These are phyloP conservation scores for Clonostachys rhizophaga DNA, from an alignment of 2,329 filamentous ascomycete genomes.

Conservation along the genomic window DNA sequence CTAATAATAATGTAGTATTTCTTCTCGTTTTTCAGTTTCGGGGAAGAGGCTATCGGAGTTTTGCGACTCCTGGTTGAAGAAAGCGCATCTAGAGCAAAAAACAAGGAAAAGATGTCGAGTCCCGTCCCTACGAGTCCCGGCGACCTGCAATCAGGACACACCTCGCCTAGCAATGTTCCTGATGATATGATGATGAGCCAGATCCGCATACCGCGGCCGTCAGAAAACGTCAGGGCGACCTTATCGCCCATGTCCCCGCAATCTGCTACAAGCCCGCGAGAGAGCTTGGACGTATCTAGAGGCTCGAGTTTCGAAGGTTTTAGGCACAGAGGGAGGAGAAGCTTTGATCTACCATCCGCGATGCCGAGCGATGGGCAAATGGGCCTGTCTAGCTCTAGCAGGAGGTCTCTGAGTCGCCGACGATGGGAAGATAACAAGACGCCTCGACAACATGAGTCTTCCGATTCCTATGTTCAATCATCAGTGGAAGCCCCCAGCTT, in stretches of 20 bases:
- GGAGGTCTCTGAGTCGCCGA: conserved; percentile 45
- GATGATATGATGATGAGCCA: neutral
- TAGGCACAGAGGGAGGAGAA: conserved; percentile 53
- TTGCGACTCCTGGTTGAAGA: conserved; percentile 70
- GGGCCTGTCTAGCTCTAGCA: conserved; percentile 55
- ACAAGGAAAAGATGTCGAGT: neutral
- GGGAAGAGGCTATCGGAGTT: conserved; percentile 76
- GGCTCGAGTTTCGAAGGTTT: conserved; percentile 24
- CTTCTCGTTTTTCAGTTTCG: conserved; percentile 89
- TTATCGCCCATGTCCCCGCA: conserved; percentile 46
- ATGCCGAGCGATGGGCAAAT: conserved; percentile 31
- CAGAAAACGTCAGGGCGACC: conserved; percentile 58
- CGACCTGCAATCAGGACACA: too few relatives aligned
- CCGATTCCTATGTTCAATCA: conserved; percentile 67
- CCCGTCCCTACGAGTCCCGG: too few relatives aligned
- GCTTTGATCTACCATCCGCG: conserved; percentile 43
- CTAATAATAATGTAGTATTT: conserved; percentile 62
- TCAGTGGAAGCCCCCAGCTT: conserved; percentile 69
- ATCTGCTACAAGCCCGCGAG: conserved; percentile 43
- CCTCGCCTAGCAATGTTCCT: too few relatives aligned
- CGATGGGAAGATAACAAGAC: conserved; percentile 32
- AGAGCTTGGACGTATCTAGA: conserved; percentile 39
- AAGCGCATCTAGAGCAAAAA: neutral
- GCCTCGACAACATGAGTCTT: conserved; percentile 43
- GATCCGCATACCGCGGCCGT: conserved; percentile 34